Evolutionary conservation across 257 asterid genomes (phyloP).

Genomic region (Schizonepeta tenuifolia): DNA sequence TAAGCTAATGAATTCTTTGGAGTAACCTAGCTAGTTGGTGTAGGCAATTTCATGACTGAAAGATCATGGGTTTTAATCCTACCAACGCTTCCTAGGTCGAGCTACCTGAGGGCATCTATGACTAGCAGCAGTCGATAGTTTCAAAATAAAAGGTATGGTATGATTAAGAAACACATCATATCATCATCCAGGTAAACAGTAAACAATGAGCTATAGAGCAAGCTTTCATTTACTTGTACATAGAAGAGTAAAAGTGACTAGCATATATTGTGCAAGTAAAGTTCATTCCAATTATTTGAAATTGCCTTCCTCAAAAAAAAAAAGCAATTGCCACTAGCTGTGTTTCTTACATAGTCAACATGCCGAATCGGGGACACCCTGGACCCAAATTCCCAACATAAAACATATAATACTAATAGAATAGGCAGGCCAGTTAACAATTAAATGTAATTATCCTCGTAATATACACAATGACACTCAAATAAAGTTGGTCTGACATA

Average conservation of each 20-base stretch:
- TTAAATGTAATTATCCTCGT: not conserved
- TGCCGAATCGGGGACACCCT: not conserved
- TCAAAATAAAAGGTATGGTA: not conserved
- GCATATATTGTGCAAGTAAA: not conserved
- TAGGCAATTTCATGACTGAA: not conserved
- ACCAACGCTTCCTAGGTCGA: not conserved
- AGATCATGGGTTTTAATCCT: not conserved
- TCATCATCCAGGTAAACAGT: not conserved
- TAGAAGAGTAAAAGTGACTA: not conserved
- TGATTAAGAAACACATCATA: slow-evolving; percentile 4
- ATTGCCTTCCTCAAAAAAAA: too few species aligned
- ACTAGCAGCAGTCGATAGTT: not conserved
- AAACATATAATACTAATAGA: not conserved
- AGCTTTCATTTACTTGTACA: not conserved
- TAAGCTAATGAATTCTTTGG: slow-evolving; percentile 5
- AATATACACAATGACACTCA: not conserved
- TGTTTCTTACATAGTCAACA: not conserved
- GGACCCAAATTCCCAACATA: not conserved
- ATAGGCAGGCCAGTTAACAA: not conserved
- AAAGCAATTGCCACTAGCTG: not conserved
- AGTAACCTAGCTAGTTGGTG: not conserved
- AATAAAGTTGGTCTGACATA: not conserved
- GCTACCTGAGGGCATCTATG: not conserved
- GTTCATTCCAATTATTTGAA: not conserved
- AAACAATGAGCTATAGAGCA: not conserved